These are phyloP conservation scores for Wallacemonas collosoma DNA, from an alignment of 208 protist species.

Conservation along the genomic window DNA sequence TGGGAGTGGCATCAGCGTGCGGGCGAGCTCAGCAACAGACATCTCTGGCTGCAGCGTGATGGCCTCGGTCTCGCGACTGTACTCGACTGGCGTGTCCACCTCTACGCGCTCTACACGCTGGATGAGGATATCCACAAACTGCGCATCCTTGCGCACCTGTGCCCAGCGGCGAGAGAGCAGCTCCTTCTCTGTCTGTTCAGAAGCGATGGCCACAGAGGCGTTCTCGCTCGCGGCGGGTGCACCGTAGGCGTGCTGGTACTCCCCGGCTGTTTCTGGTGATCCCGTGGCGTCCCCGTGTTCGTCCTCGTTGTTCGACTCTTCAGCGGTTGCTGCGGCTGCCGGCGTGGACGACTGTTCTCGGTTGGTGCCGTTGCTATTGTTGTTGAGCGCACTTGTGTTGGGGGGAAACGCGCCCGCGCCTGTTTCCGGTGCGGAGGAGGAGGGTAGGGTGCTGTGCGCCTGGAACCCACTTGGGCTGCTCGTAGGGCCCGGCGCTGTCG, in stretches of 20 bases:
- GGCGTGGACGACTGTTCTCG: no score
- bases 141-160: slow-evolving; percentile 53
- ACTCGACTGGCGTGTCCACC: slow-evolving; percentile 57
- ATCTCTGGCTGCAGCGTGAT: slow-evolving; percentile 67
- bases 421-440: no score
- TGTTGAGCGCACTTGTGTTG: no score
- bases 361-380: no score
- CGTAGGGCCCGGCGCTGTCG: background rate
- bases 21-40: slow-evolving; percentile 29
- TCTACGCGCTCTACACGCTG: slow-evolving; percentile 78
- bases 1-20: slow-evolving; percentile 56
- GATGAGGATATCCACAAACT: slow-evolving; percentile 78
- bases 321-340: no score
- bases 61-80: slow-evolving; percentile 64
- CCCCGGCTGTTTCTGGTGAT: slow-evolving; percentile 6
- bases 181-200: slow-evolving; percentile 52
- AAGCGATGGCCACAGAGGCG: slow-evolving; percentile 15
- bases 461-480: no score
- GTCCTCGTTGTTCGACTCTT: background rate
- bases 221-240: slow-evolving; percentile 9
- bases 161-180: slow-evolving; percentile 55
- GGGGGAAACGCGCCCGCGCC: no score
- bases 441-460: no score
- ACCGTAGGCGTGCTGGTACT: slow-evolving; percentile 14
- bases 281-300: background rate